Base-by-base conservation (phyloP, 805 yeast species). In the Candida peoriensis region DNA sequence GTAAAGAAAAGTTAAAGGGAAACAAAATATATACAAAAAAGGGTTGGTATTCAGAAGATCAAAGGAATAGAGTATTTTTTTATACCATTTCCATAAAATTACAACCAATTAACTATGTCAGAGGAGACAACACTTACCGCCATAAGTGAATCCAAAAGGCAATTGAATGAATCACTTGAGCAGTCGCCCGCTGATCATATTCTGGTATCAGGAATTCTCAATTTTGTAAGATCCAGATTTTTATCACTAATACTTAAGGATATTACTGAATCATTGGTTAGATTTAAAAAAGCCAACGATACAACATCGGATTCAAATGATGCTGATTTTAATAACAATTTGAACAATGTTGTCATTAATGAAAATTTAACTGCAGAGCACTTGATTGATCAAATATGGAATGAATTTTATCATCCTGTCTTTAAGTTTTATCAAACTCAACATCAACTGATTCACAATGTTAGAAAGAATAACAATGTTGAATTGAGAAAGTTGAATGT, bases 331-430 rank as follows among this genome's bases (percentile, higher is more conserved):
- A n/a, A n/a, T n/a, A n/a, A n/a, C n/a, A n/a, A n/a, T n/a, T n/a
- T n/a, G n/a, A n/a, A n/a, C n/a, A 51, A 46, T 23, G 17, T 13
- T 4, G 20, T 11, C 2, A 23, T 24, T 4, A 28, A 41, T 1
- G 12, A 31, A 2, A 33, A 34, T 2, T 30, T 38, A 17, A 44
- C 43, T 8, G 47, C 51, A 6, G 49, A 47, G n/a, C 50, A 53
- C 3, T 54, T 72, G 6, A 63, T 81, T 14, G 81, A 76, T 33
- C 46, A 54, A 5, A 54, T 76, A 15, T 81, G 88, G 88, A 52
- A 63, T 21, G 74, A 74, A 5, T 66, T 81, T 42, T 81, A 77
- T 44, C 76, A 77, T 46, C 86, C 86, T 2, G 70, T 76, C 2
- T 66, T 80, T 41, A 78, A 76, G 44, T 68, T 68, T 50, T 79